Evolutionary conservation across 192 early-diverging fungal genomes (phyloP), one percentile per base, ranked within the genome.

Genomic region (Coemansia umbellata): DNA sequence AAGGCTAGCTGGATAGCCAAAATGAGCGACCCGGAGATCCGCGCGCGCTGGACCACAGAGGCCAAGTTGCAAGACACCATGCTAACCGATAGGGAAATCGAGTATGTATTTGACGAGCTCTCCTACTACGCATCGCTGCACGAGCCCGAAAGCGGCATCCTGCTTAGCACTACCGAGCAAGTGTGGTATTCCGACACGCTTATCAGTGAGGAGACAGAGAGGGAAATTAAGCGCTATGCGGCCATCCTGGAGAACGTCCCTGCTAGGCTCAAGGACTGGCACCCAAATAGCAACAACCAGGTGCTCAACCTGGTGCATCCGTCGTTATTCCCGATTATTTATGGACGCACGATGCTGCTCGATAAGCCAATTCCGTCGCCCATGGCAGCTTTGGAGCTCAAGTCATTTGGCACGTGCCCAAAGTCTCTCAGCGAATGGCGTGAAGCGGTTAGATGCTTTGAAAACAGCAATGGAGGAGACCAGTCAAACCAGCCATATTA

Each of bases 281-380:
- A 72, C 55, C 65, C 63, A 4, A 56, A 61, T 4, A 63, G 58
- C 26, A 50, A 79, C 50, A 49, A 79, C 22, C 70, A 74, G 50
- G 78, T 82, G 15, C 63, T 80, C 6, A 69, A 80, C 37, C 66
- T 82, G 4, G 66, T 82, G 9, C 66, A 82, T 31, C 80, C 74
- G 9, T 80, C 78, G 41, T 63, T 82, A 14, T 79, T 52, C 51
- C 74, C 74, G 45, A 58, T 82, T 6, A 44, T 74, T 17, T 74
- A 74, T 51, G 8, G 23, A 6, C 13, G 27, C 5, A 55, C 70
- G 2, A 39, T 42, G 11, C 27, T 74, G 11, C 27, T 66, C 4
- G 18, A 41, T 0, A 26, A 50, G 31, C 58, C 63, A 1, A 74
- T 74, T 18, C 5, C 36, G 8, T 62, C 63, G 8, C 63, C 63